phyloP scores from a whole-genome alignment of 2,329 filamentous ascomycete genomes.

The Penicillium thymicola region DNA sequence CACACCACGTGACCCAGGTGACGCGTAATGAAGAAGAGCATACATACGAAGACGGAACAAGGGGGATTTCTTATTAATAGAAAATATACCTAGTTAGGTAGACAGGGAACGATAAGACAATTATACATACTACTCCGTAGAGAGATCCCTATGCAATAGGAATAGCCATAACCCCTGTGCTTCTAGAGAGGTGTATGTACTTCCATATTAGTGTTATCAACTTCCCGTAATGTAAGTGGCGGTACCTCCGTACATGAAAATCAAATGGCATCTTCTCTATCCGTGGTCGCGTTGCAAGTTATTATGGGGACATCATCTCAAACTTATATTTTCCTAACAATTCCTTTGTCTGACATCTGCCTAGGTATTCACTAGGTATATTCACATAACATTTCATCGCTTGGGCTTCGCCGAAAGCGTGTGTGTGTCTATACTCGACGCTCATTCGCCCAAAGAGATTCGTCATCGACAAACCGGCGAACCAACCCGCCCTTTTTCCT shows the following conservation, averaged over 20 bases:
- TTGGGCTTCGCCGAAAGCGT: slow-evolving; percentile 4
- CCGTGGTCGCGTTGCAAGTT: neutral
- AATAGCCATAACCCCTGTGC: no score
- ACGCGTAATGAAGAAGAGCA: neutral
- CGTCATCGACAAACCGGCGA: slow-evolving; percentile 27
- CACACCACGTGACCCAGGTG: neutral
- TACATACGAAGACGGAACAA: neutral
- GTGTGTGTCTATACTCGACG: slow-evolving; percentile 21
- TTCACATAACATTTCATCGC: neutral
- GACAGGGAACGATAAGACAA: neutral
- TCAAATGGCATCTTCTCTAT: neutral
- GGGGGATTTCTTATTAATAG: neutral
- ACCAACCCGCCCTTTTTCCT: slow-evolving; percentile 3
- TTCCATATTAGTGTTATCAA: neutral
- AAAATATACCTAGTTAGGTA: neutral
- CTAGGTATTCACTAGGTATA: neutral
- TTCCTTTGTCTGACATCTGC: neutral
- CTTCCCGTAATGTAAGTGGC: slow-evolving; percentile 3
- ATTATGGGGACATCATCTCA: neutral
- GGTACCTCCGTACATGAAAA: neutral
- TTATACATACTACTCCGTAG: neutral
- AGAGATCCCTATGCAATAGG: neutral
- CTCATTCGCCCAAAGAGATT: slow-evolving; percentile 30
- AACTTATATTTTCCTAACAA: neutral
- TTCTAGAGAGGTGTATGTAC: no score